Percentiles rank a stretch among this genome's conserved stretches.
Conservation (phyloP, 805 yeast species). For the Peterozyma toletana region DNA sequence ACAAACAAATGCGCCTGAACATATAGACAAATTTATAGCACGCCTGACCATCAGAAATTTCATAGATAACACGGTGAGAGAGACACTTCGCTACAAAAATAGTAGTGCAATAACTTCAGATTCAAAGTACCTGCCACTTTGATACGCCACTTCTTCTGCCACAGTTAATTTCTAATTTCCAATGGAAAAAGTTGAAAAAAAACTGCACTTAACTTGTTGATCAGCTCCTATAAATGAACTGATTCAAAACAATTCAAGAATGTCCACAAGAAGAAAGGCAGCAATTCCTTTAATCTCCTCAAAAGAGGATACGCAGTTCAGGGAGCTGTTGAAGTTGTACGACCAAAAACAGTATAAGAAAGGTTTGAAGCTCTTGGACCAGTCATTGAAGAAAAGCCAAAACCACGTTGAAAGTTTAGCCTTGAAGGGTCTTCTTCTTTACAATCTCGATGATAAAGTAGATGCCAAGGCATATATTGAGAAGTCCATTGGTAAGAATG, state of each 20-base stretch:
- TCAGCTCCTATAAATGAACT: too few species aligned
- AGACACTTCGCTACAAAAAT: too few species aligned
- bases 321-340: conserved; percentile 75
- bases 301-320: conserved; percentile 72
- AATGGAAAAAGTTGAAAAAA: too few species aligned
- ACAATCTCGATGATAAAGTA: conserved; percentile 45
- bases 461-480: conserved; percentile 59
- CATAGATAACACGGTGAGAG: too few species aligned
- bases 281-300: conserved; percentile 11
- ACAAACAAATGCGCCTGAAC: too few species aligned
- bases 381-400: conserved; percentile 67
- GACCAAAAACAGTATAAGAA: conserved; percentile 86
- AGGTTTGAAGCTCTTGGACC: conserved; percentile 69
- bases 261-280: conserved; percentile 1
- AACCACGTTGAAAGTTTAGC: conserved; percentile 77
- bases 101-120: too few species aligned
- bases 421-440: conserved; percentile 70
- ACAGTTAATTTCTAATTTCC: too few species aligned
- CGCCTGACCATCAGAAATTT: too few species aligned
- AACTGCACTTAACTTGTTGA: too few species aligned
- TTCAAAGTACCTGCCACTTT: too few species aligned
- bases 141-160: too few species aligned
- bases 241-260: not conserved
- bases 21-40: too few species aligned
- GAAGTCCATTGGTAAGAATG: conserved; percentile 49